A percentile compares a stretch with the other conserved stretches of the same genome.
Conservation (phyloP, 768 basidiomycete genomes). For the Rhodotorula paludigena region DNA sequence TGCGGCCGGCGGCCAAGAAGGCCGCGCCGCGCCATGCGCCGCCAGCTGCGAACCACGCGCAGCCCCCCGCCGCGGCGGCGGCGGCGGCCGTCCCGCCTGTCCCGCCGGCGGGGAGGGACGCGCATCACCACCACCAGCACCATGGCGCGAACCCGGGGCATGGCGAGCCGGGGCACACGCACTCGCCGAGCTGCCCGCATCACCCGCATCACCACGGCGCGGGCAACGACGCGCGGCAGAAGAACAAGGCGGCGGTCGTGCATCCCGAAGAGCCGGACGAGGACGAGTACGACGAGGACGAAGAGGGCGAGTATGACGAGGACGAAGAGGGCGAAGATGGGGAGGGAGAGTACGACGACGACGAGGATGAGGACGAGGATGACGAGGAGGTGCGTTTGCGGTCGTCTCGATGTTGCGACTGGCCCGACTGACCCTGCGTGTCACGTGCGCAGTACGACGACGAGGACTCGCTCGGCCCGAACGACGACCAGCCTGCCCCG, state of each 20-base stretch:
- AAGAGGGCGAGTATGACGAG: constrained; percentile 59
- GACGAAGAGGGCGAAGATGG: constrained; percentile 64
- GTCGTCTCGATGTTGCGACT: background rate
- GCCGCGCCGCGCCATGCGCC: constrained; percentile 4
- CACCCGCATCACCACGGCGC: constrained; percentile 42
- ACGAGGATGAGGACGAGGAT: constrained; percentile 59
- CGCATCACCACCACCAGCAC: constrained; percentile 1
- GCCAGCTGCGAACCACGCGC: too few relatives aligned
- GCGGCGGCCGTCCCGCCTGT: constrained; percentile 13
- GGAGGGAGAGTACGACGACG: constrained; percentile 60
- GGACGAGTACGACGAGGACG: constrained; percentile 50
- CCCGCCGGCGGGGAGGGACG: background rate
- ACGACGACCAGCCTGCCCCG: constrained; percentile 14
- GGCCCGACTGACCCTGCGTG: background rate
- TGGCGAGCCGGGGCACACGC: constrained; percentile 38
- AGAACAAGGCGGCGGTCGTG: constrained; percentile 44
- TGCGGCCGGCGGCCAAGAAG: constrained; percentile 32
- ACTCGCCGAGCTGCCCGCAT: constrained; percentile 41
- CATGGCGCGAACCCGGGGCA: constrained; percentile 16
- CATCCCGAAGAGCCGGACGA: constrained; percentile 51
- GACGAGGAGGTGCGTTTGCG: constrained; percentile 33
- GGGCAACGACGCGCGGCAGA: constrained; percentile 30
- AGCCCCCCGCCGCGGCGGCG: background rate
- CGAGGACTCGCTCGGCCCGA: constrained; percentile 8
- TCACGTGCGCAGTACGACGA: constrained; percentile 26